phyloP scores from a whole-genome alignment of 768 basidiomycete species.

The Lactarius deliciosus region DNA sequence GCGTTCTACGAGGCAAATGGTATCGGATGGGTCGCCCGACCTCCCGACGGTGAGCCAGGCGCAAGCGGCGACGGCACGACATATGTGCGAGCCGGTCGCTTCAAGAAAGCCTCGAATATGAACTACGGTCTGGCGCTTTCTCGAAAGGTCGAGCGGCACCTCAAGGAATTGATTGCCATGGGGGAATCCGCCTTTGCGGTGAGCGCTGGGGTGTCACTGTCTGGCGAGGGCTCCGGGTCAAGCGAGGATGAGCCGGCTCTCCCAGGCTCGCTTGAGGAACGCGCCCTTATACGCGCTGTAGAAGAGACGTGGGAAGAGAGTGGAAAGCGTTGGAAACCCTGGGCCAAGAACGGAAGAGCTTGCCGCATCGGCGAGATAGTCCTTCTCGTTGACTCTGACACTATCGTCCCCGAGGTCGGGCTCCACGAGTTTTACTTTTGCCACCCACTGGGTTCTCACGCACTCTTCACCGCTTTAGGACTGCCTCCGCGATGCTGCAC shows the following conservation, averaged over 20 bases:
- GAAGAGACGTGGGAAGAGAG: constrained; percentile 48
- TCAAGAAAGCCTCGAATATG: constrained; percentile 53
- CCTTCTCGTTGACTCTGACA: constrained; percentile 52
- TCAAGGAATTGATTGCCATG: constrained; percentile 31
- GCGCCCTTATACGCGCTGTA: constrained; percentile 50
- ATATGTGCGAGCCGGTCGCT: constrained; percentile 47
- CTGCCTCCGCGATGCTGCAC: constrained; percentile 52
- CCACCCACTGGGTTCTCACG: constrained; percentile 17
- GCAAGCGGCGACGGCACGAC: constrained; percentile 41
- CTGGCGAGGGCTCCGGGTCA: constrained; percentile 30
- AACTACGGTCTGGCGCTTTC: constrained; percentile 43
- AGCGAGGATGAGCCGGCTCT: constrained; percentile 32
- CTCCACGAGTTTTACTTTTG: background rate
- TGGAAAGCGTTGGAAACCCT: constrained; percentile 35
- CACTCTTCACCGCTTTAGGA: constrained; percentile 35
- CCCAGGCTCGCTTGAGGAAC: constrained; percentile 47
- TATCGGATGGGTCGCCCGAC: constrained; percentile 61
- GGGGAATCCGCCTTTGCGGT: constrained; percentile 9
- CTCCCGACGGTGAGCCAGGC: constrained; percentile 44
- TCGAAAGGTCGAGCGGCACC: constrained; percentile 39
- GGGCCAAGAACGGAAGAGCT: constrained; percentile 41
- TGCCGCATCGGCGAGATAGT: constrained; percentile 48
- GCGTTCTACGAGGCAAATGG: constrained; percentile 56
- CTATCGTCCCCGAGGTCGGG: constrained; percentile 45
- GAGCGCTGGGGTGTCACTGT: constrained; percentile 33